Percentiles rank a stretch among this genome's conserved stretches.
phyloP scores from a whole-genome alignment of 768 basidiomycete species.

The Tephrocybe rancida region DNA sequence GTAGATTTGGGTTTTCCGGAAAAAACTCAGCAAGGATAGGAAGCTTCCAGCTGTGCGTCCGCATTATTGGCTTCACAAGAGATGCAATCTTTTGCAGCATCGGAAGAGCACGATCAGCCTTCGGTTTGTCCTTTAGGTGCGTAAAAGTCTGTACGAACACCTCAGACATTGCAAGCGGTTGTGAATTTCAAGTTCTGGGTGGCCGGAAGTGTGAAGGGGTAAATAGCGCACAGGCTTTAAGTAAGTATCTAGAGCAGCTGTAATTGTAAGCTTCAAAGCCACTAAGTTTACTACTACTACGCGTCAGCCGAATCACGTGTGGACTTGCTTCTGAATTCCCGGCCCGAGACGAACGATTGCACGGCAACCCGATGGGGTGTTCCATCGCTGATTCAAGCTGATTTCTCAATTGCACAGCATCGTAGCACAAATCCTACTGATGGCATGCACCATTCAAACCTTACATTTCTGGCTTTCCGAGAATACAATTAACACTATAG shows the following conservation, averaged over 20 bases:
- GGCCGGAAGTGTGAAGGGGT: background rate
- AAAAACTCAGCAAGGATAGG: slow-evolving; percentile 88
- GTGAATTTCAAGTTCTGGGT: background rate
- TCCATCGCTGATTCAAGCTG: too few relatives aligned
- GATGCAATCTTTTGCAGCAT: slow-evolving; percentile 72
- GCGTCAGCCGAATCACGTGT: slow-evolving; percentile 14
- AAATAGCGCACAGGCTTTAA: too few relatives aligned
- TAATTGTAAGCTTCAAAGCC: background rate
- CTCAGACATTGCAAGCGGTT: slow-evolving; percentile 45
- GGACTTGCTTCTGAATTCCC: too few relatives aligned
- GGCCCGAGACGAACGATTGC: too few relatives aligned
- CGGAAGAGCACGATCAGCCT: slow-evolving; percentile 65
- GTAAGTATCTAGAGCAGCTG: too few relatives aligned
- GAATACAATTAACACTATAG: too few relatives aligned
- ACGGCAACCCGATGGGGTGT: too few relatives aligned
- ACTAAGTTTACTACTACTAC: background rate
- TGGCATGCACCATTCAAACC: too few relatives aligned
- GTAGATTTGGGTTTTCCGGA: slow-evolving; percentile 68
- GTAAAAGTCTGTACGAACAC: slow-evolving; percentile 67
- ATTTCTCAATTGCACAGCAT: too few relatives aligned
- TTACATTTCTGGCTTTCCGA: too few relatives aligned
- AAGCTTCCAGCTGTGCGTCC: slow-evolving; percentile 77
- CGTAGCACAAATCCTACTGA: too few relatives aligned
- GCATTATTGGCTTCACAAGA: slow-evolving; percentile 93
- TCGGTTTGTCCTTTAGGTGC: slow-evolving; percentile 69